Base-by-base conservation (phyloP, 176 grass and related monocot genomes). In the barley (Hordeum vulgare) region DNA sequence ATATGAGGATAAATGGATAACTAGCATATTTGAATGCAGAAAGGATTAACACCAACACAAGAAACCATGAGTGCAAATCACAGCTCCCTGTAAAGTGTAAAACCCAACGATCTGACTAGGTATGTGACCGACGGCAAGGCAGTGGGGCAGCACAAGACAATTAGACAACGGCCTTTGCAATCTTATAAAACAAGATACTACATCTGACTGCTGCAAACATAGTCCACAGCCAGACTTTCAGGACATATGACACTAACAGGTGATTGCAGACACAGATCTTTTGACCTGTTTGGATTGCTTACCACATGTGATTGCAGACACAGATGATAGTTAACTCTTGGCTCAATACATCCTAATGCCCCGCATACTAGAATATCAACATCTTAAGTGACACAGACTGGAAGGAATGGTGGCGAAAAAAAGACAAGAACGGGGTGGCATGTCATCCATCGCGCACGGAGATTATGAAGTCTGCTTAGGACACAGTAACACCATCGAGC, bases 401-500 rank as follows among this genome's bases (percentile, higher is more conserved):
- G 2, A 44, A 59, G 17, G 61, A 29, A 61, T 7, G 28, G 40
- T 35, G 39, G 9, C 15, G 20, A 45, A 25, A 65, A 65, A 35
- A 54, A 79, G 74, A 83, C 60, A 49, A 59, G 83, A 78, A 49
- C 21, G 23, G 64, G 21, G 45, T 21, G 77, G 28, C 45, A 72
- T 59, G 36, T 66, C 65, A 78, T 66, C 69, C 83, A 58, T 7
- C 23, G 11, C 59, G 66, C 83, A 8, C 28, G 65, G 35, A 77
- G 59, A 28, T 37, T 17, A 67, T 42, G 20, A 45, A 36, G 21
- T 17, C 60, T n/a, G 31, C 79, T 90, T 88, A 98, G 72, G 93
- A 92, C 73, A 99, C 84, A 74, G 49, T 85, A 71, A 94, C 78
- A 28, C 84, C 85, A 59, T 87, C 78, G 2, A 99, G 89, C 61